Evolutionary conservation across 2,329 filamentous ascomycete species (phyloP).

Genomic region (Stagonosporopsis tanaceti): DNA sequence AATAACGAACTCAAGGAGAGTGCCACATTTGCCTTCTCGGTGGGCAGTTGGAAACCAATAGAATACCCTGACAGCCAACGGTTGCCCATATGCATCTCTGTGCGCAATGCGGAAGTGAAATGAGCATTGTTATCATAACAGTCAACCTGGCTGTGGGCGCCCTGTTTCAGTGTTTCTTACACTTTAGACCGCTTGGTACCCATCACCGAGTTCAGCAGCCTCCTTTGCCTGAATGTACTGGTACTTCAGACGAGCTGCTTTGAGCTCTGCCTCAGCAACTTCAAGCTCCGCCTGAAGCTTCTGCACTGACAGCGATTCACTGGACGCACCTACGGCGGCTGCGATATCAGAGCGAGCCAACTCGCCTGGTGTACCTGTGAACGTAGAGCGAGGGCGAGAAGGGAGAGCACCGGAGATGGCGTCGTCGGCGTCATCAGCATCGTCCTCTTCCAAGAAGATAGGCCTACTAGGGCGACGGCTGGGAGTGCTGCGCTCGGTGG

Average conservation of each 20-base stretch:
- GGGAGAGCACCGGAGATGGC: neutral
- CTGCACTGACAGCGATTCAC: slow-evolving; percentile 33
- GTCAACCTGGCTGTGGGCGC: neutral
- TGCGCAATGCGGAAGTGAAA: neutral
- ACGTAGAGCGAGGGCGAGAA: slow-evolving; percentile 11
- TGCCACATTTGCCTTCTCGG: neutral
- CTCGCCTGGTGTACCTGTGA: slow-evolving; percentile 23
- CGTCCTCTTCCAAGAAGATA: slow-evolving; percentile 27
- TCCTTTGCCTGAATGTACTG: slow-evolving; percentile 34
- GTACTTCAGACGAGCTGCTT: slow-evolving; percentile 33
- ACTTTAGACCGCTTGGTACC: neutral
- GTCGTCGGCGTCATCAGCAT: slow-evolving; percentile 16
- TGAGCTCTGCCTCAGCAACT: slow-evolving; percentile 44
- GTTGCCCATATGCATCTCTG: neutral
- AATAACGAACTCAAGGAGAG: neutral
- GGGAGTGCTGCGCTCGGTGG: slow-evolving; percentile 21
- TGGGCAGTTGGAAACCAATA: neutral
- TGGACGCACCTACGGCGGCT: slow-evolving; percentile 18
- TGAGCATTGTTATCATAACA: no score
- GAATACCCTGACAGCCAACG: no score
- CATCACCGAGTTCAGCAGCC: neutral
- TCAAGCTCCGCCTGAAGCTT: slow-evolving; percentile 41
- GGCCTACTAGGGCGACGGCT: slow-evolving; percentile 3
- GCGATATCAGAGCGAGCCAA: slow-evolving; percentile 6
- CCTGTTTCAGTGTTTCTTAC: neutral